A percentile compares a stretch with the other conserved stretches of the same genome.
Conservation (phyloP, 2,329 filamentous ascomycete species). For the Teratosphaeria epicoccoides region DNA sequence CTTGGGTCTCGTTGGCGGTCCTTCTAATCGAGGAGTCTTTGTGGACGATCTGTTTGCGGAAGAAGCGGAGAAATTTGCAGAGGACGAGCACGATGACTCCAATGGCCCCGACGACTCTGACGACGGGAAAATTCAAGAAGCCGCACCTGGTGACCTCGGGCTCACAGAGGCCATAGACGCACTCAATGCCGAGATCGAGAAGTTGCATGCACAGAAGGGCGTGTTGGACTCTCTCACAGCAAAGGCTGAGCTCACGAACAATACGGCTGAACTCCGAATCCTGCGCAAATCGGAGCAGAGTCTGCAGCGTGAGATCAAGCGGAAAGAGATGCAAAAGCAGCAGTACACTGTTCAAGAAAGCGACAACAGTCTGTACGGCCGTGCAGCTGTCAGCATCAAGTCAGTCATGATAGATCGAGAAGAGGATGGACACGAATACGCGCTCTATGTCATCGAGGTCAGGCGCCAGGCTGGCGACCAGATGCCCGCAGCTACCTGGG, state of each 20-base stretch:
- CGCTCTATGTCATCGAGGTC: conserved; percentile 87
- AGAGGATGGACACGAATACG: conserved; percentile 85
- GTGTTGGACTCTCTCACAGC: conserved; percentile 84
- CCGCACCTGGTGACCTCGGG: conserved; percentile 86
- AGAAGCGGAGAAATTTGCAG: conserved; percentile 73
- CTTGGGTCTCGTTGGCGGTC: conserved; percentile 76
- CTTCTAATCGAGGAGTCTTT: conserved; percentile 84
- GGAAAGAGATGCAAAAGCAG: conserved; percentile 90
- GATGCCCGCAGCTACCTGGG: conserved; percentile 94
- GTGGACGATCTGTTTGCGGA: conserved; percentile 86
- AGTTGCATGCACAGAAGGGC: conserved; percentile 73
- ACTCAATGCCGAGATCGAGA: conserved; percentile 83
- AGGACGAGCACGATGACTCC: conserved; percentile 73
- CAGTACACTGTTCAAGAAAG: conserved; percentile 97
- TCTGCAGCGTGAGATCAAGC: conserved; percentile 78
- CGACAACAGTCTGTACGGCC: conserved; percentile 91
- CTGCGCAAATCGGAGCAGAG: conserved; percentile 89
- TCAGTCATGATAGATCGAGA: conserved; percentile 87
- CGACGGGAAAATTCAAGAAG: conserved; percentile 80
- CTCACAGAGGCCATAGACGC: conserved; percentile 84
- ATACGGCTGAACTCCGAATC: conserved; percentile 84
- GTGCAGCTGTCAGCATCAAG: conserved; percentile 80
- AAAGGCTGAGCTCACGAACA: conserved; percentile 95
- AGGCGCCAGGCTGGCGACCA: conserved; percentile 82
- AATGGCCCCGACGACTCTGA: conserved; percentile 51